Base-by-base conservation (phyloP, 176 grass and related monocot genomes). In the Juncus effusus region DNA sequence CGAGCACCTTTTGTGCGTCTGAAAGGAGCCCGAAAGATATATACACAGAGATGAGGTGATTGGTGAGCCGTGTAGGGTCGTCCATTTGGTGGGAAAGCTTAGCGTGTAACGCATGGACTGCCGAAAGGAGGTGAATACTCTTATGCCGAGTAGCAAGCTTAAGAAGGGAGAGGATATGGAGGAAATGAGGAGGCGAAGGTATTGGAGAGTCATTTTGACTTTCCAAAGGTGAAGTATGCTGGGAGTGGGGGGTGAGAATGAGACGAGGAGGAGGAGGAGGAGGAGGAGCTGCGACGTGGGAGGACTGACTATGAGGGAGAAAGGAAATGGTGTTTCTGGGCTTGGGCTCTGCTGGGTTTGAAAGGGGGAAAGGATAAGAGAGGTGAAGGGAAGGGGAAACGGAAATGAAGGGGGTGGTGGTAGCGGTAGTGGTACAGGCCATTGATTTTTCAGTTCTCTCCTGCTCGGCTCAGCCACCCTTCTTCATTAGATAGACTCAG, bases 1-100 rank as follows among this genome's bases (percentile, higher is more conserved):
- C 76, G 56, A 84, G 74, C 62, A 64, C 63, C 51, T 70, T 74
- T 40, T 49, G 70, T 8, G 81, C 81, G 16, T 79, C 63, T 14
- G 63, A 5, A 14, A 84, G 76, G 36, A 72, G 58, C 19, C 76
- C 81, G 4, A 83, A 52, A 57, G 41, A 62, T 57, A 74, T 15
- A 15, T 83, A 83, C 35, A 16, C 54, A 19, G 35, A 67, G 16
- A 83, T 69, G 51, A 83, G 69, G 54, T 62, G 7, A 64, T 78
- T 83, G 56, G 36, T 65, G 5, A 83, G 14, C 16, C 35, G 36
- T 13, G n/a, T 38, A 9, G 38, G 0, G 8, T 13, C 37, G 2
- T 67, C 28, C 5, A 5, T 35, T 13, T 13, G 13, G 14, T 57
- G 14, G 16, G 51, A 71, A 15, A 35, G 3, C 16, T 71, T 71